Base-by-base conservation (phyloP, 768 basidiomycete genomes). In the Pleurotus salmoneostramineus region DNA sequence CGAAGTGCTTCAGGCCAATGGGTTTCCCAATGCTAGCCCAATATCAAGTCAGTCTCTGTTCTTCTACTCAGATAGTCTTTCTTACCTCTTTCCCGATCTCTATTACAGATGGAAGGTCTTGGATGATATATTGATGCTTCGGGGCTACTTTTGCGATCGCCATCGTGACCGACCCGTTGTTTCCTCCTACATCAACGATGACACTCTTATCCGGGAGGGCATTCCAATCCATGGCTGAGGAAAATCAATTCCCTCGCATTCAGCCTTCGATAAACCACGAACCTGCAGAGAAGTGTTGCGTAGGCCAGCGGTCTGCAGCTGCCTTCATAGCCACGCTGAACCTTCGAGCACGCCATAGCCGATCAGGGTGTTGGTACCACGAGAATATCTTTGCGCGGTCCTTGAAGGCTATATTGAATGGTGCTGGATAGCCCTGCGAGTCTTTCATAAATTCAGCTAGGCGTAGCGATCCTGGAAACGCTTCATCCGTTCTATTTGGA, bases 301-400 rank as follows among this genome's bases (percentile, higher is more conserved):
- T 17, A 10, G 31, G 31, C 43, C 46, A 46, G 15, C 34, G 45
- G 14, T 37, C 34, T 5, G 50, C 43, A 8, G 51, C 44, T n/a
- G 68, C 68, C 33, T 63, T 57, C 69, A 77, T 75, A 6, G 66
- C 74, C 3, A 66, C 59, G 1, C 61, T 64, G 50, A 76, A 75
- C 1, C 73, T 68, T 2, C 60, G 57, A 10, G 65, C 58, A 10
- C 63, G 45, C 3, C 27, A 52, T 34, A 61, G 49, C 52, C 72
- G 63, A 52, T 58, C 64, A 6, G 60, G 69, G 5, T 60, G 43
- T 15, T 67, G 64, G 11, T 62, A 63, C 48, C 61, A 68, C 0
- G 66, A 63, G 65, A 70, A 77, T 3, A 70, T 15, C 0, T 67
- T 59, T 14, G 59, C 58, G 0, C 65, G 46, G 14, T 57, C 61